Conservation (phyloP, 257 asterid genomes). For the Solanum piurae region DNA sequence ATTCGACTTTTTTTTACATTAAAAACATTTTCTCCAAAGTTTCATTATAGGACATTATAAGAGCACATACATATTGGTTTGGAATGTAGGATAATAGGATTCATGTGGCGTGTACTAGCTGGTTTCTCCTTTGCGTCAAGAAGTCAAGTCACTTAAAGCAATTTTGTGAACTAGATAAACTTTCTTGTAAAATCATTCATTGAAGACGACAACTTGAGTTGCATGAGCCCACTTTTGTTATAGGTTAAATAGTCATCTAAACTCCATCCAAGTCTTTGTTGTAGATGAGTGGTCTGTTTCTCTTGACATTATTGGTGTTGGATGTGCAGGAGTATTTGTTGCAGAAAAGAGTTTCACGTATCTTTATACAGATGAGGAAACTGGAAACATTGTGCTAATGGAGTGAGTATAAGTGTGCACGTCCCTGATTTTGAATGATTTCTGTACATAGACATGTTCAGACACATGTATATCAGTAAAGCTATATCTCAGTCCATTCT, state of each 20-base stretch:
- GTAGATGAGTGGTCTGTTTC: background rate
- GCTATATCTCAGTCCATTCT: background rate
- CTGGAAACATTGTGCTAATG: conserved; percentile 67
- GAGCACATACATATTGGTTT: background rate
- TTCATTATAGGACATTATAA: background rate
- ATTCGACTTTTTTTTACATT: background rate
- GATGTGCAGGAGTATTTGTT: conserved; percentile 64
- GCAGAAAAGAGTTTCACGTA: conserved; percentile 54
- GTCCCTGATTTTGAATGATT: background rate
- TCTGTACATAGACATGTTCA: background rate
- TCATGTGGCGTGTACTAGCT: background rate
- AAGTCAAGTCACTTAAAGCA: background rate
- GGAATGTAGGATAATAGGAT: background rate
- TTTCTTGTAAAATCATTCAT: background rate
- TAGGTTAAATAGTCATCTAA: background rate
- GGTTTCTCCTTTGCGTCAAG: background rate
- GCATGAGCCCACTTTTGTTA: background rate
- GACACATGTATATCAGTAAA: background rate
- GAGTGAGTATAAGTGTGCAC: conserved; percentile 52
- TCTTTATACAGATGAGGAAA: conserved; percentile 83
- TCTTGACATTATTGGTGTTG: background rate
- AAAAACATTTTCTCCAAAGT: background rate
- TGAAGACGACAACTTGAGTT: background rate
- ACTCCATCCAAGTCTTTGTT: background rate
- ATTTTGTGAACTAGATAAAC: background rate